Percentiles rank a stretch among this genome's conserved stretches.
phyloP scores from a whole-genome alignment of 2,329 filamentous ascomycete genomes.

The Arthroderma sp. region DNA sequence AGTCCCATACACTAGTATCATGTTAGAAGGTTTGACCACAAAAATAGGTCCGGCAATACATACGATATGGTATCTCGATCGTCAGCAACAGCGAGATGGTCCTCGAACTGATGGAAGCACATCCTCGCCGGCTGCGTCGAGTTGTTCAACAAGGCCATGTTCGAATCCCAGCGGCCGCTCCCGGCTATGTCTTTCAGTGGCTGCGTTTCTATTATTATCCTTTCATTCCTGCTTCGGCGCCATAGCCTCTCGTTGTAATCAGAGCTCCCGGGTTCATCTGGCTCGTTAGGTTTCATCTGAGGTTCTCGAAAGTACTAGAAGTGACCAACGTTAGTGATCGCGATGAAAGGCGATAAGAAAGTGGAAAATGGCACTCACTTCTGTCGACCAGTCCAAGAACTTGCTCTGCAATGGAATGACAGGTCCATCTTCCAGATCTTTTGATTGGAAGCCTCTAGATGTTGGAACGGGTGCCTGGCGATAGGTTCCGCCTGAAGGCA shows the following conservation, averaged over 20 bases:
- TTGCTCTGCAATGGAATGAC: constrained; percentile 64
- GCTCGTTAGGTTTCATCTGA: constrained; percentile 93
- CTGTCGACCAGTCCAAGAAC: constrained; percentile 91
- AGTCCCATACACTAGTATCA: constrained; percentile 65
- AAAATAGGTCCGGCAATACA: constrained; percentile 13
- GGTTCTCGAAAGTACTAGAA: constrained; percentile 81
- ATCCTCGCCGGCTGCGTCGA: constrained; percentile 80
- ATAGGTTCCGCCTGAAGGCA: constrained; percentile 55
- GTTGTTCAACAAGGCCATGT: constrained; percentile 74
- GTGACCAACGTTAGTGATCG: constrained; percentile 7
- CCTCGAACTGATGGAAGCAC: constrained; percentile 95
- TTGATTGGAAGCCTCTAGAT: constrained; percentile 59
- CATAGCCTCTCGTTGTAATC: constrained; percentile 94
- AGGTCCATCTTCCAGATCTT: constrained; percentile 46
- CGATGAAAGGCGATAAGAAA: background rate
- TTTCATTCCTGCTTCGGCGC: constrained; percentile 84
- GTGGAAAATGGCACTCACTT: constrained; percentile 31
- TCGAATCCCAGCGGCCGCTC: constrained; percentile 73
- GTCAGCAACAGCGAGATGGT: constrained; percentile 86
- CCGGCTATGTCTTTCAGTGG: constrained; percentile 82
- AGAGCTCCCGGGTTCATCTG: constrained; percentile 87
- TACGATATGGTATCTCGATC: constrained; percentile 72
- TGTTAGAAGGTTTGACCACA: constrained; percentile 6
- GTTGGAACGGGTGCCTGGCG: constrained; percentile 62
- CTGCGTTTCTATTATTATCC: constrained; percentile 81